Conservation (phyloP, 2,329 filamentous ascomycete species). For the Elsinoe fawcettii region DNA sequence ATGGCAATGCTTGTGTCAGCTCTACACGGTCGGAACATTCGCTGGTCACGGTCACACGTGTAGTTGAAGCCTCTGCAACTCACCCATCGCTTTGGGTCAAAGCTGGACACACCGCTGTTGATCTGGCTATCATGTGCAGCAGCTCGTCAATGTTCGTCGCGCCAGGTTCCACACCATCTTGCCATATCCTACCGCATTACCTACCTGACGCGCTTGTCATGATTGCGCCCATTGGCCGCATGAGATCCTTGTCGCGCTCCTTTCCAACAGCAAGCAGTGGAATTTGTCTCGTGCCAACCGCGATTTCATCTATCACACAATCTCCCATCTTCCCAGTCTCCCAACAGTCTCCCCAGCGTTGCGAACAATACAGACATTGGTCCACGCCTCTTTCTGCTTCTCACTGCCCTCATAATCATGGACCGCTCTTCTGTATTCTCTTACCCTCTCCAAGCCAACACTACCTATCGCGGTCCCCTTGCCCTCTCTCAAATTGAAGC, state of each 20-base stretch:
- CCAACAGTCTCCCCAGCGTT: slow-evolving; percentile 72
- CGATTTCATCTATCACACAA: slow-evolving; percentile 32
- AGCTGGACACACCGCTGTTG: too few species aligned
- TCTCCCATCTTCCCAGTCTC: slow-evolving; percentile 71
- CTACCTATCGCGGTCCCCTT: slow-evolving; percentile 68
- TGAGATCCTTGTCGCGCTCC: neutral
- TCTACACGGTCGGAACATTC: too few species aligned
- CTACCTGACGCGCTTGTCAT: neutral
- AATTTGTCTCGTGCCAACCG: neutral
- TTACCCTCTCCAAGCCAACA: slow-evolving; percentile 53
- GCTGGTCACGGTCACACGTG: too few species aligned
- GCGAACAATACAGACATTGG: slow-evolving; percentile 66
- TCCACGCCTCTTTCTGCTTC: slow-evolving; percentile 33
- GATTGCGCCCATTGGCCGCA: neutral
- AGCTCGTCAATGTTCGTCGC: too few species aligned
- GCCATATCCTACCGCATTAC: neutral
- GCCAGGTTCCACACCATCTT: too few species aligned
- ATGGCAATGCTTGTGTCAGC: too few species aligned
- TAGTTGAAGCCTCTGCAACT: too few species aligned
- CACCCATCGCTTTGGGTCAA: too few species aligned
- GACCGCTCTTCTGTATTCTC: slow-evolving; percentile 30
- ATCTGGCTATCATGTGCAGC: too few species aligned
- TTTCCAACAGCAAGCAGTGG: neutral
- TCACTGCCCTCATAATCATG: slow-evolving; percentile 15
- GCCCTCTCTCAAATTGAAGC: slow-evolving; percentile 71